These are phyloP conservation scores for Ceratocystiopsis minuta DNA, from an alignment of 2,329 filamentous ascomycete genomes.

Conservation along the genomic window DNA sequence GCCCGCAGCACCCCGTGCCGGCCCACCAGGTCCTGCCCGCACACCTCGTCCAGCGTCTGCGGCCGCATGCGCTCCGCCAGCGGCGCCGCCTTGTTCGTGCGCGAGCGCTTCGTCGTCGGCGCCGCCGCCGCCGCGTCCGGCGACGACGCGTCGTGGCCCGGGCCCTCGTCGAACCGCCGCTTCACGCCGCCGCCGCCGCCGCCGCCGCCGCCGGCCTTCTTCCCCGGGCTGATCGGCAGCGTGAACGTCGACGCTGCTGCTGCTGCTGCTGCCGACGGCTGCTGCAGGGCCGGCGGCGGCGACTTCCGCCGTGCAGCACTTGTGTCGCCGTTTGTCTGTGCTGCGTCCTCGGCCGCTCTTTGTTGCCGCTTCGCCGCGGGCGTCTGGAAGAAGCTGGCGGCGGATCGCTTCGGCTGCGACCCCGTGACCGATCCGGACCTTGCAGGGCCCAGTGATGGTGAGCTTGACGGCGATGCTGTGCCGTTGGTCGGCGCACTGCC, in stretches of 20 bases:
- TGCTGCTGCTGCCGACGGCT: too few relatives aligned
- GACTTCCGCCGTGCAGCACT: constrained; percentile 10
- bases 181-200: constrained; percentile 21
- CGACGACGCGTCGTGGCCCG: constrained; percentile 18
- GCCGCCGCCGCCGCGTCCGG: constrained; percentile 12
- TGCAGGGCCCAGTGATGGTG: constrained; percentile 14
- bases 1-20: constrained; percentile 66
- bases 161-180: constrained; percentile 35
- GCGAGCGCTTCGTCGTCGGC: constrained; percentile 43
- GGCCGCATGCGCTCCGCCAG: constrained; percentile 91
- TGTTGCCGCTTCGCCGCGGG: constrained; percentile 36
- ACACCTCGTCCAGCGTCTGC: constrained; percentile 64
- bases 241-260: constrained; percentile 3
- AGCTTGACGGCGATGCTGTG: constrained; percentile 10
- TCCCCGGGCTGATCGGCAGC: not conserved
- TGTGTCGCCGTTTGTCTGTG: constrained; percentile 14
- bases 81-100: constrained; percentile 56
- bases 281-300: constrained; percentile 1
- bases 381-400: constrained; percentile 42
- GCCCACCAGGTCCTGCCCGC: constrained; percentile 81
- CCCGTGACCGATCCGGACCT: too few relatives aligned
- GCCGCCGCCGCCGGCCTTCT: too few relatives aligned
- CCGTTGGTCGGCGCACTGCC: constrained; percentile 15
- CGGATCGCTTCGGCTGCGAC: constrained; percentile 32
- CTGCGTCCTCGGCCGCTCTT: constrained; percentile 1